Base-by-base conservation (phyloP, 768 basidiomycete genomes). In the Scleroderma bovista region DNA sequence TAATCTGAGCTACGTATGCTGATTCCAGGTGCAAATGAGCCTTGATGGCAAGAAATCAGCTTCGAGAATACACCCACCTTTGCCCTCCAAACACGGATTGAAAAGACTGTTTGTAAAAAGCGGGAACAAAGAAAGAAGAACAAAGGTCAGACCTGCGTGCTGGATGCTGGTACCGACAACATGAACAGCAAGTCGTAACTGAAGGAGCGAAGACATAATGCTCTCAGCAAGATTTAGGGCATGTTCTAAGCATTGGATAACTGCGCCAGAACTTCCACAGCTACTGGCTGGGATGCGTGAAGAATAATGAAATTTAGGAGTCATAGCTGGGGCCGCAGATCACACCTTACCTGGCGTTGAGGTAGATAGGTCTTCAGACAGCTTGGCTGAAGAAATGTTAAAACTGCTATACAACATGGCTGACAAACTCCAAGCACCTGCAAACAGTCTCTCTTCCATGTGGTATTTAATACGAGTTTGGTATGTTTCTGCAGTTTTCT, bases 41-140 rank as follows among this genome's bases (percentile, higher is more conserved):
- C 9, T 29, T 29, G n/a, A n/a, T n/a, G n/a, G n/a, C n/a, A n/a
- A n/a, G n/a, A n/a, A n/a, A n/a, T n/a, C n/a, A n/a, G n/a, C n/a
- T n/a, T n/a, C 34, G 13, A 13, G 31, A 3, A 10, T n/a, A 39
- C 16, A 40, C 51, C 5, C 20, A 65, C 60, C 52, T 52, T 52
- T 63, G 24, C 48, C 38, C 62, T 60, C 65, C 42, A 63, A 45
- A 1, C 41, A n/a, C n/a, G n/a, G n/a, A n/a, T n/a, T n/a, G n/a
- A n/a, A 43, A 2, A 24, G 5, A 36, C n/a, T n/a, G 26, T 38
- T n/a, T 6, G 24, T 34, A 16, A 47, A 19, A 1, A 52, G 19
- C 2, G 57, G 57, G 3, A 63, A 12, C 15, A 59, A 12, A 44
- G 57, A 63, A 20, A 65, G 13, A 15, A 43, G 42, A 10, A 61